Base-by-base conservation (phyloP, 1,139 yeast genomes). In the Blastobotrys raffinosifermentans region DNA sequence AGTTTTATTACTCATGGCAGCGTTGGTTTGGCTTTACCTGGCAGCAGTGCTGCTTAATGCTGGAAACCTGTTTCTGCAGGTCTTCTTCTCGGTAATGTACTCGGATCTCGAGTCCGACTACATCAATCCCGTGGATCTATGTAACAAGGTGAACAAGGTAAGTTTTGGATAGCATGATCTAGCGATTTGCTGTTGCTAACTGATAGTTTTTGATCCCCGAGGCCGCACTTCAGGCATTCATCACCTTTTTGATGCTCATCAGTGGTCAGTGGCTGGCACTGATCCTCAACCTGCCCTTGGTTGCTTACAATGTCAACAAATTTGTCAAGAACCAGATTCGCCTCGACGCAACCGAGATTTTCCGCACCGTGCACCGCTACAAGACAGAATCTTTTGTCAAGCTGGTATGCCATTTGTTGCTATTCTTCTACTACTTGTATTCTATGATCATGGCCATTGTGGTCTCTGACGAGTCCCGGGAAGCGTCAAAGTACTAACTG, bases 261-360 rank as follows among this genome's bases (percentile, higher is more conserved):
- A 80, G 80, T 47, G 95, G 96, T 13, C 83, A 81, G 65, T 86
- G 95, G 95, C 78, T 84, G 60, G 77, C 85, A 27, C 80, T 87
- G 62, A 66, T 86, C 56, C 62, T 87, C 57, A 84, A 84, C 62
- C 66, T 80, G 49, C 96, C 96, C 35, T 66, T 87, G 48, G 65
- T 83, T 45, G 89, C 85, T 25, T 85, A 70, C 69, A 87, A 87
- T 60, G 77, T 70, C 45, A 80, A 80, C 67, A 84, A 84, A 64
- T 69, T 73, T 54, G 68, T 73, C 55, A 58, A 75, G 57, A 76
- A 75, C 55, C 83, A 83, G 62, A 86, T 84, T 60, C 67, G 81
- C 51, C 75, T 86, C 61, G 96, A 87, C 62, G 96, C 96, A 42
- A 87, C 96, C 35, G 95, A 86, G 64, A 87, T 87, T 54, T 87